Conservation (phyloP, 805 yeast genomes). For the Clavispora vitiphila region DNA sequence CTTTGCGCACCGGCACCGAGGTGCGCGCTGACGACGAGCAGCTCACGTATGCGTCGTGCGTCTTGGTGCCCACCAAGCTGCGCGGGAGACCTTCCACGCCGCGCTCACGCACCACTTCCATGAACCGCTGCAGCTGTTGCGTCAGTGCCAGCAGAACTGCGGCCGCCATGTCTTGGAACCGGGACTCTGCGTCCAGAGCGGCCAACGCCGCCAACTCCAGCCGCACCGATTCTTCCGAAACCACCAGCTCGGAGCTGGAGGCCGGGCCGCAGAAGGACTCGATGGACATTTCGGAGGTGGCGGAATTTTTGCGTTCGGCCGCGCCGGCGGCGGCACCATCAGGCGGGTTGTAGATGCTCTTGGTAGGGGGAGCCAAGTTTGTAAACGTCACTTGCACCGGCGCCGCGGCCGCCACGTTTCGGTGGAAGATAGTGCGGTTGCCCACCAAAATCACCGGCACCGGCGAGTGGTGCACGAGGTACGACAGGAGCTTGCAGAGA, state of each 20-base stretch:
- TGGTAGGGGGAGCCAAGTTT: constrained; percentile 1
- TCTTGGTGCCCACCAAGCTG: constrained; percentile 21
- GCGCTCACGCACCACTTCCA: constrained; percentile 15
- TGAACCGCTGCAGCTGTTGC: constrained; percentile 22
- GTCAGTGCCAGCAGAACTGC: constrained; percentile 24
- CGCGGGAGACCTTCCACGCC: constrained; percentile 8
- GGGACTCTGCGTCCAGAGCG: constrained; percentile 3
- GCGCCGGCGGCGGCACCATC: not conserved
- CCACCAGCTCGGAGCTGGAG: constrained; percentile 3
- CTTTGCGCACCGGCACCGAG: constrained; percentile 20
- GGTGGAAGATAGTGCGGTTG: constrained; percentile 18
- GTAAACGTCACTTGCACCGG: constrained; percentile 11
- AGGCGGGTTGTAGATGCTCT: constrained; percentile 2
- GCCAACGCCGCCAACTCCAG: constrained; percentile 5
- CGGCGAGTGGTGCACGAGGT: constrained; percentile 33
- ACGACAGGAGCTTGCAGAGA: constrained; percentile 16
- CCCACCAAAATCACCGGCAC: constrained; percentile 38
- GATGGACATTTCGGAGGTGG: constrained; percentile 12
- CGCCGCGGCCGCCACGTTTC: constrained; percentile 2
- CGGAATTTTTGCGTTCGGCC: constrained; percentile 10
- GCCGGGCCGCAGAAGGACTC: constrained; percentile 13
- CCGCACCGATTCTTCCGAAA: not conserved
- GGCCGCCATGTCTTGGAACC: constrained; percentile 21
- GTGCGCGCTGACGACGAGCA: constrained; percentile 1
- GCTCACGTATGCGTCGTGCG: constrained; percentile 31